phyloP scores from a whole-genome alignment of 139 green algal genomes.

The Eudorina sp. region DNA sequence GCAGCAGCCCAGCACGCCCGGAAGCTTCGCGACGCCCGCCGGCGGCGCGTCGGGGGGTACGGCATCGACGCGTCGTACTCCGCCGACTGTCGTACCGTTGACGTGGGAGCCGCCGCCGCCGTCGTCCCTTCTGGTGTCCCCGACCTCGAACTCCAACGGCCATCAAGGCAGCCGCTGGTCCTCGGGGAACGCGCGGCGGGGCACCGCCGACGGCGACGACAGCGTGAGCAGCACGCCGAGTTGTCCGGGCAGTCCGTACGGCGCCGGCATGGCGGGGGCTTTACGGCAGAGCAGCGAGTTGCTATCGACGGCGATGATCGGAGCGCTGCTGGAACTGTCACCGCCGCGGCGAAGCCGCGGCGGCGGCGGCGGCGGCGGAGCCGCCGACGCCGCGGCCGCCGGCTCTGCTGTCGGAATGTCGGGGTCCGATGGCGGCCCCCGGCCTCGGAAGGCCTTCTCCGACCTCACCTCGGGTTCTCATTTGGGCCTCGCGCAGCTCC shows the following conservation, averaged over 20 bases:
- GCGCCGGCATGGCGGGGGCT: neutral
- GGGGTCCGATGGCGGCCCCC: no score
- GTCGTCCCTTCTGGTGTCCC: neutral
- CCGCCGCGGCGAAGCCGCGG: neutral
- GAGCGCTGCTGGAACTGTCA: neutral
- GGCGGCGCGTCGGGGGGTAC: neutral
- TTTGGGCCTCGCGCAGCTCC: no score
- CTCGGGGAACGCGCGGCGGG: no score
- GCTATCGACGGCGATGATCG: neutral
- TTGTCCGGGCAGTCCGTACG: neutral
- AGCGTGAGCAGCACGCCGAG: slow-evolving; percentile 11
- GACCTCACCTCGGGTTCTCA: no score
- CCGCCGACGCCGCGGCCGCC: no score
- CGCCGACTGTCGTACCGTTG: neutral
- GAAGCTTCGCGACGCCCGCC: neutral
- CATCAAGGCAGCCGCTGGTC: no score
- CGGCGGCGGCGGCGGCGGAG: no score
- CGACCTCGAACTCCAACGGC: no score
- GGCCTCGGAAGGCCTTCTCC: no score
- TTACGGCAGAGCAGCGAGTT: neutral
- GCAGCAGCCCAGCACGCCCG: neutral
- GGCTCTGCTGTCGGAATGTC: no score
- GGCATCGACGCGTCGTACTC: neutral
- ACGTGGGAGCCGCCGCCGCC: slow-evolving; percentile 17
- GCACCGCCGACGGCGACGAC: no score